Evolutionary conservation across 805 yeast genomes (phyloP).

Genomic region (Saturnispora galanensis): DNA sequence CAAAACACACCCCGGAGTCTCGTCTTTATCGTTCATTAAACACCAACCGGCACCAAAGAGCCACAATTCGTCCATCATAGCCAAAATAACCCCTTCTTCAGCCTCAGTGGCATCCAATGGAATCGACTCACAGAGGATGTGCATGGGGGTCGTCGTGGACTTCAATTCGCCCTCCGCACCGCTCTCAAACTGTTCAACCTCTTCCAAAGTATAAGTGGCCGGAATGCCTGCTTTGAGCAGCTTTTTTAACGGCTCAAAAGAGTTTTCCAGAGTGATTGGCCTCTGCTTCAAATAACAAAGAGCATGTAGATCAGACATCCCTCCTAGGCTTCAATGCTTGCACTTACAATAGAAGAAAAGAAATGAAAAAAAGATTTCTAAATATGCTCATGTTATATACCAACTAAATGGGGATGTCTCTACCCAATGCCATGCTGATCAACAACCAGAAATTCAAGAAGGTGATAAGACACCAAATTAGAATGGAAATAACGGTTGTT

Average conservation of each 20-base stretch:
- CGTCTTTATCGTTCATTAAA: slow-evolving; percentile 55
- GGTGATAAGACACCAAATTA: slow-evolving; percentile 64
- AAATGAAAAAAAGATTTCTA: background rate
- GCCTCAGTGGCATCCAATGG: slow-evolving; percentile 30
- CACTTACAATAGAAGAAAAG: background rate
- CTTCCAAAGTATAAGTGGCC: slow-evolving; percentile 74
- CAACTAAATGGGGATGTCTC: slow-evolving; percentile 22
- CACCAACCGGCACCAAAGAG: slow-evolving; percentile 93
- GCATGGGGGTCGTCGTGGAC: slow-evolving; percentile 72
- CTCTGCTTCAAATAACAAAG: slow-evolving; percentile 40
- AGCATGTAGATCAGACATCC: slow-evolving; percentile 67
- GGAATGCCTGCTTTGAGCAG: slow-evolving; percentile 62
- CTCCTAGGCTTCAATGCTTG: background rate
- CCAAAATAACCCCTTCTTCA: slow-evolving; percentile 36
- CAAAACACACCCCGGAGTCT: slow-evolving; percentile 81
- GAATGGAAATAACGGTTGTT: slow-evolving; percentile 43
- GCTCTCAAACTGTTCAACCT: slow-evolving; percentile 49
- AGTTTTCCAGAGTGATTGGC: slow-evolving; percentile 38
- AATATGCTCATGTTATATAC: background rate
- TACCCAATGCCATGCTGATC: slow-evolving; percentile 25
- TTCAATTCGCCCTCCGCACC: slow-evolving; percentile 27
- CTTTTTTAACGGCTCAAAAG: slow-evolving; percentile 35
- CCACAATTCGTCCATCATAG: slow-evolving; percentile 57
- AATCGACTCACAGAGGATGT: slow-evolving; percentile 49
- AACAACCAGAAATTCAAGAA: slow-evolving; percentile 64